Evolutionary conservation across 202 grass and related monocot species (phyloP), one percentile per base, ranked within the genome.

Genomic region (Schoenoplectus tabernaemontani): DNA sequence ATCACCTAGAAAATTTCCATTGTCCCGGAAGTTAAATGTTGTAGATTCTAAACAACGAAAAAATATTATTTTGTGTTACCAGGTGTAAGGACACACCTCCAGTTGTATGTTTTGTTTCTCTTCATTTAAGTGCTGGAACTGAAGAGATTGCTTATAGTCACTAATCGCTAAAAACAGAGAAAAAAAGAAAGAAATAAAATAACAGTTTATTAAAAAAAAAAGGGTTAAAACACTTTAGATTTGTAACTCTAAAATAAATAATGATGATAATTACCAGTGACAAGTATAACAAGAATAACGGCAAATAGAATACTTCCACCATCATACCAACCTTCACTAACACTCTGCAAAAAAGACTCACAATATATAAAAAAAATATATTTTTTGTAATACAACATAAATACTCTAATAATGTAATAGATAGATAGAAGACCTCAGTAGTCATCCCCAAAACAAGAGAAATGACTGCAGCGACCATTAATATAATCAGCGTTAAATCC

Each of bases 31-130:
- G 7, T 42, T 59, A 80, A 80, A 50, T 46, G 32, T 43, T 44
- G 7, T 64, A 48, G 37, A 46, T 63, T 9, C 15, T 30, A 22
- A 20, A 80, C n/a, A 63, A 28, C 28, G 34, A 48, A 78, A 0
- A 28, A 28, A 28, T 28, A 28, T 28, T 28, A 28, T 28, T 28
- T 28, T 80, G 13, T 64, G 1, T 80, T 64, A 64, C 16, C 16
- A 47, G 38, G 22, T 1, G 19, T 51, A 68, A 77, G 43, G 74
- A 87, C 83, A 70, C 53, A 98, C 95, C 85, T 99, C 96, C 46
- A 99, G 80, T 57, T 93, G 86, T 90, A 99, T 99, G 80, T 99
- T 99, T 66, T 92, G 86, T 71, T 99, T 99, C 86, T 99, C 96
- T 81, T 93, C 90, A 86, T 95, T 95, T 60, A 99, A 78, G 92